Evolutionary conservation across 768 basidiomycete genomes (phyloP).

Genomic region (Kwoniella mangroviensis): DNA sequence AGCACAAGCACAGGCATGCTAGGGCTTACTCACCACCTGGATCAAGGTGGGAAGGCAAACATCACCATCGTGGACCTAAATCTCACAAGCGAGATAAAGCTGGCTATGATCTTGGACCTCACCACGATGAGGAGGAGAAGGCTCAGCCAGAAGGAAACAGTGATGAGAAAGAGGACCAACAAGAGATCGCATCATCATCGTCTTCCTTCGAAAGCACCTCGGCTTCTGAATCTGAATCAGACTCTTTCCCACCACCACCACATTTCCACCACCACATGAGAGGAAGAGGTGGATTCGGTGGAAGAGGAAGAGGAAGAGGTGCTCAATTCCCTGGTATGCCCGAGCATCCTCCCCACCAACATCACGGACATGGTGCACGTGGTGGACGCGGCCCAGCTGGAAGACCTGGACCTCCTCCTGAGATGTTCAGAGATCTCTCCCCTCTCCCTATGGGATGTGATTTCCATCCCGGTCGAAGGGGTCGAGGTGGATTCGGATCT

Average conservation of each 20-base stretch:
- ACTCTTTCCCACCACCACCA: background rate
- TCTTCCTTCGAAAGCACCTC: background rate
- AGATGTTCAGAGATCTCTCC: background rate
- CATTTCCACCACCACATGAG: background rate
- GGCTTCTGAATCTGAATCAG: background rate
- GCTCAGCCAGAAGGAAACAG: background rate
- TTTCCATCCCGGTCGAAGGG: background rate
- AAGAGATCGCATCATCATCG: background rate
- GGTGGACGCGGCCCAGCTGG: constrained; percentile 1
- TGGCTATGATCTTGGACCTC: background rate
- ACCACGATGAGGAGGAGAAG: no score
- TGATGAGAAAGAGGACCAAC: background rate
- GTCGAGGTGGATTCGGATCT: constrained; percentile 6
- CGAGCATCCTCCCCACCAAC: background rate
- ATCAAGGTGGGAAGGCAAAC: background rate
- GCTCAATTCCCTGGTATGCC: background rate
- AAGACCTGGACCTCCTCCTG: constrained; percentile 3
- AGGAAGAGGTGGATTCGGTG: constrained; percentile 15
- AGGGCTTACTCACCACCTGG: background rate
- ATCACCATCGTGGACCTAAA: background rate
- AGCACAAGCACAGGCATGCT: background rate
- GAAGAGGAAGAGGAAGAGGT: background rate
- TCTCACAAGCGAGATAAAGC: background rate
- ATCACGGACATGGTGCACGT: background rate
- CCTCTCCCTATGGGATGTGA: background rate